Base-by-base conservation (phyloP, 2,329 filamentous ascomycete genomes). In the Penicillium occitanis region DNA sequence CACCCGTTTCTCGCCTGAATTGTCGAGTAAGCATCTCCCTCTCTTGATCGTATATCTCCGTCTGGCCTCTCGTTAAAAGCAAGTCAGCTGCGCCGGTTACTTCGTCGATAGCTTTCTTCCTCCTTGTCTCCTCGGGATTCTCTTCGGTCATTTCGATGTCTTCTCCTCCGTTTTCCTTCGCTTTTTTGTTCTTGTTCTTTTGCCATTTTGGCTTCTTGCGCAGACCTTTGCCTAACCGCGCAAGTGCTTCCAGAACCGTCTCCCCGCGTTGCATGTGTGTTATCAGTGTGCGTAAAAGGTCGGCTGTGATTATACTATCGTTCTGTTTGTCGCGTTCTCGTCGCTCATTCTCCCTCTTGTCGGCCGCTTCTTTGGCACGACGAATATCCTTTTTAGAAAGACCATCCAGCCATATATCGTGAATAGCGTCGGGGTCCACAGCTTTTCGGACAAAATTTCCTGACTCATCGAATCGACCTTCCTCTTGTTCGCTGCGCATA, bases 391-490 rank as follows among this genome's bases (percentile, higher is more conserved):
- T 96, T 77, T 96, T 97, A 70, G 90, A 95, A 22, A 97, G 82
- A 0, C 95, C 95, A 53, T 97, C 91, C 22, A 99, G 81, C 95
- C 95, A 99, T 37, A 86, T 86, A 79, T 99, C 95, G 77, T 99
- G 93, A 28, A 91, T 87, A 0, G 93, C 92, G 71, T 98, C 93
- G 0, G 92, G 92, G 72, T 99, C 95, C 8, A 82, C 86, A 0
- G 93, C 93, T 77, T 96, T 96, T 65, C 95, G 88, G 53, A 99
- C 88, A 76, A 89, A 99, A 77, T 98, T 99, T 10, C 94, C 94
- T 1, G 89, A 83, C 71, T 95, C 91, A 75, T 99, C 95, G 73
- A 97, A 99, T 11, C 88, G 86, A 0, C 95, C 95, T 71, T 98
- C 94, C 74, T 98, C 93, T 76, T 96, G 89, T 77, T 99, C 95